Evolutionary conservation across 2,329 filamentous ascomycete species (phyloP), one percentile per base, ranked within the genome.

Genomic region (Rhynchosporium agropyri): DNA sequence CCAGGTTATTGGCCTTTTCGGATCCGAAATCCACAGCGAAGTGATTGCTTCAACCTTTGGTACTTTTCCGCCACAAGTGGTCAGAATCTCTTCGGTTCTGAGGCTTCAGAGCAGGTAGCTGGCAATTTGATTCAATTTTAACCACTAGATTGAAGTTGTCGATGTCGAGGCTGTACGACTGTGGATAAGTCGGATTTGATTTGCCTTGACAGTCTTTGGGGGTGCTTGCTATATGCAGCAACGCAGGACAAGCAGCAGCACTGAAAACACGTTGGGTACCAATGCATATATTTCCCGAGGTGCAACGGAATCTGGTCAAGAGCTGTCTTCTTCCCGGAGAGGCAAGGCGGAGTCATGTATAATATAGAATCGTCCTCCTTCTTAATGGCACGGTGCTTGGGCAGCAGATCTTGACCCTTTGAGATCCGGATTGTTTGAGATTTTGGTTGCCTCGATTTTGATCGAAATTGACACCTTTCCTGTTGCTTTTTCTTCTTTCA

Each of bases 331-430:
- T 28, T 20, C 20, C 26, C 26, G 46, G 15, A 15, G 33, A 36
- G 51, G 51, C 51, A 42, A 54, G 51, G 51, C 51, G 20, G 51
- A 51, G 48, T 54, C 20, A 57, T 43, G 58, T 66, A 65, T 64
- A 66, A 61, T 61, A 63, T 45, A 58, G 43, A 51, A n/a, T 54
- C 53, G 42, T 15, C 33, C n/a, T 64, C 63, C 62, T 43, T 46
- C 20, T 46, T 26, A 20, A 20, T 20, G 20, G 20, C 15, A 20
- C 42, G n/a, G 43, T n/a, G n/a, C 54, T 58, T 56, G 42, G 57
- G 57, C 59, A 62, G 55, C 43, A 48, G 53, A 54, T 66, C 49
- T 48, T 58, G 54, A 57, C 59, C 45, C 9, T 63, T 62, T 61
- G n/a, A 46, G 54, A 13, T 48, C 5, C 9, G 15, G 10, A 20